A percentile compares a stretch with the other conserved stretches of the same genome.
phyloP scores from a whole-genome alignment of 2,329 filamentous ascomycete genomes.

The Calonectria naviculata region DNA sequence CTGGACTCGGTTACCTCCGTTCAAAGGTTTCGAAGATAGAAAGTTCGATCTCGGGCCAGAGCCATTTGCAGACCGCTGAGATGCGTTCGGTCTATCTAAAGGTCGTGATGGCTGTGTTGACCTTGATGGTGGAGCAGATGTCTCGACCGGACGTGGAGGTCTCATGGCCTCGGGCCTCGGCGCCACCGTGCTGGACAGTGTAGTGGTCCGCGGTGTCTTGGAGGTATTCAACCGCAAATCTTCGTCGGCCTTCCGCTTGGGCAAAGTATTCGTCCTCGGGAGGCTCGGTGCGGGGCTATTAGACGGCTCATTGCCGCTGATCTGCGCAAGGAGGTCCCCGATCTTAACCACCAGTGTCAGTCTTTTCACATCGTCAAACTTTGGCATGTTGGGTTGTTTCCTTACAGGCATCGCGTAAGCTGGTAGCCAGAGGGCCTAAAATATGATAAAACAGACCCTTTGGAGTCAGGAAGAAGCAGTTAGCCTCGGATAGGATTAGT shows the following conservation, averaged over 20 bases:
- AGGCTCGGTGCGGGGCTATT: slow-evolving; percentile 45
- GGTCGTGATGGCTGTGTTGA: slow-evolving; percentile 37
- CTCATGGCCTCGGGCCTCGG: slow-evolving; percentile 31
- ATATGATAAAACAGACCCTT: slow-evolving; percentile 20
- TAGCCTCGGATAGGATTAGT: slow-evolving; percentile 36
- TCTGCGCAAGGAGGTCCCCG: slow-evolving; percentile 61
- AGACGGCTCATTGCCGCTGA: slow-evolving; percentile 61
- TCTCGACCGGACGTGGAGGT: slow-evolving; percentile 28
- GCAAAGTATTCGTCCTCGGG: slow-evolving; percentile 38
- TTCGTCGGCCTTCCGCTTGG: slow-evolving; percentile 70
- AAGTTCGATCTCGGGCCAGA: slow-evolving; percentile 28
- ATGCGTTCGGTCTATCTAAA: slow-evolving; percentile 36
- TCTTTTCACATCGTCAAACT: slow-evolving; percentile 22
- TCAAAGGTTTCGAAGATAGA: slow-evolving; percentile 40
- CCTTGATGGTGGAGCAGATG: slow-evolving; percentile 29
- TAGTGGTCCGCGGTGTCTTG: slow-evolving; percentile 55
- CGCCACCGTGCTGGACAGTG: slow-evolving; percentile 36
- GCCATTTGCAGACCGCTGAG: slow-evolving; percentile 34
- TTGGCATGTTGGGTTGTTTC: slow-evolving; percentile 23
- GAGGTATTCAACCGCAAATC: slow-evolving; percentile 53
- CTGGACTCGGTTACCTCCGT: slow-evolving; percentile 35
- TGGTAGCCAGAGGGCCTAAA: slow-evolving; percentile 20
- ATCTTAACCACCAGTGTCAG: slow-evolving; percentile 43
- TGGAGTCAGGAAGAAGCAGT: slow-evolving; percentile 36
- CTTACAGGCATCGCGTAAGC: slow-evolving; percentile 46